A percentile compares a stretch with the other conserved stretches of the same genome.
phyloP scores from a whole-genome alignment of 805 yeast genomes.

The Nakazawaea wyomingensis region DNA sequence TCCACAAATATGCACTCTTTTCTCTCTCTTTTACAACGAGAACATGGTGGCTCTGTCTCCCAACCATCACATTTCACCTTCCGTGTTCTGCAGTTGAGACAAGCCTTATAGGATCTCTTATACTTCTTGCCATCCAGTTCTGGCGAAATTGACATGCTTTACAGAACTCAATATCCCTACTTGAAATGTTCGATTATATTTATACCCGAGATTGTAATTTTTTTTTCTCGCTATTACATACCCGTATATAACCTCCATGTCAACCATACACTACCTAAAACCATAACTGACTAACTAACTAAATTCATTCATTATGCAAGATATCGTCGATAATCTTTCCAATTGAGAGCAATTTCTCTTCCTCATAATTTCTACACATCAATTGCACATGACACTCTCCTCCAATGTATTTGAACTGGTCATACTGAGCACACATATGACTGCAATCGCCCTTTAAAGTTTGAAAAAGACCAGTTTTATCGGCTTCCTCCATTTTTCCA shows the following conservation, averaged over 20 bases:
- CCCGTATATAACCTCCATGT: too few relatives aligned
- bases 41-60: conserved; percentile 80
- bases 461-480: conserved; percentile 18
- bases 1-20: conserved; percentile 68
- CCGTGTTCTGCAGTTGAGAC: conserved; percentile 77
- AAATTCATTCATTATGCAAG: too few relatives aligned
- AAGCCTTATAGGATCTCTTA: conserved; percentile 74
- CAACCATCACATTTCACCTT: conserved; percentile 81
- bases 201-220: background rate
- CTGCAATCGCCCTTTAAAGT: conserved; percentile 34
- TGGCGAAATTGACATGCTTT: background rate
- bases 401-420: conserved; percentile 48
- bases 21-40: conserved; percentile 77
- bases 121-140: conserved; percentile 24
- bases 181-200: background rate
- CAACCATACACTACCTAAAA: too few relatives aligned
- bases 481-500: conserved; percentile 24
- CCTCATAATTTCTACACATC: conserved; percentile 50
- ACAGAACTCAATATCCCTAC: too few relatives aligned
- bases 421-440: conserved; percentile 38
- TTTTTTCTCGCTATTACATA: background rate
- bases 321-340: conserved; percentile 1
- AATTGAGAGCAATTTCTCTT: conserved; percentile 37
- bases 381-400: conserved; percentile 62
- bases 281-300: too few relatives aligned